Percentiles rank a stretch among this genome's conserved stretches.
Evolutionary conservation across 768 basidiomycete genomes (phyloP).

Genomic region (Pleurotus djamor): DNA sequence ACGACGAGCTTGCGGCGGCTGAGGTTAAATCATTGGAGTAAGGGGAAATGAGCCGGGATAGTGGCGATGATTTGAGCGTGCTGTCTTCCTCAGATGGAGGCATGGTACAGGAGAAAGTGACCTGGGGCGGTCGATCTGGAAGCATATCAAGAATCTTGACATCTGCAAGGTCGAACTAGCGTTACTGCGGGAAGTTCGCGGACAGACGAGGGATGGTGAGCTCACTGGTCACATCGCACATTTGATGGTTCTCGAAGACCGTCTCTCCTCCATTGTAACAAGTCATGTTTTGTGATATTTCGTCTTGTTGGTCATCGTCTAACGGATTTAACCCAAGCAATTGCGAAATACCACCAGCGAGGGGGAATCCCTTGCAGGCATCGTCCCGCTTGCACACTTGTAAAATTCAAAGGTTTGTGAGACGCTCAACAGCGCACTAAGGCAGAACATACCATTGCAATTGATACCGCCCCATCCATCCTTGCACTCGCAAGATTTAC

Average conservation of each 20-base stretch:
- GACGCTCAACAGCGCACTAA: too few species aligned
- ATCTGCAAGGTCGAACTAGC: constrained; percentile 46
- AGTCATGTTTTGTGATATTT: constrained; percentile 64
- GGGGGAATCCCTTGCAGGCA: constrained; percentile 81
- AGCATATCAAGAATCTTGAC: constrained; percentile 92
- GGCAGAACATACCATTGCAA: constrained; percentile 77
- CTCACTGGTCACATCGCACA: constrained; percentile 98
- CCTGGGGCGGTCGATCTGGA: constrained; percentile 89
- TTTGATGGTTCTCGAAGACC: constrained; percentile 94
- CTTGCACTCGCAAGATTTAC: constrained; percentile 81
- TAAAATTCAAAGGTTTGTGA: too few species aligned
- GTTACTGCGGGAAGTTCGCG: not conserved
- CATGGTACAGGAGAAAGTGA: constrained; percentile 82
- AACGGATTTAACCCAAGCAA: constrained; percentile 12
- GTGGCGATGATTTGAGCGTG: too few species aligned
- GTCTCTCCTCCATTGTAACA: constrained; percentile 94
- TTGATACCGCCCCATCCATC: constrained; percentile 97
- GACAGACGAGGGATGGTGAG: constrained; percentile 13
- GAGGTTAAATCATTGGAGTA: not conserved
- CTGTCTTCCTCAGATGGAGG: not conserved
- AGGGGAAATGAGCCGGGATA: not conserved
- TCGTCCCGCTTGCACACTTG: constrained; percentile 88
- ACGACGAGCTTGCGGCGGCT: constrained; percentile 45
- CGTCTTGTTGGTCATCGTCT: constrained; percentile 27
- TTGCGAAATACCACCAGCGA: constrained; percentile 38